These are phyloP conservation scores for Suillus lakei DNA, from an alignment of 768 basidiomycete genomes.

Conservation along the genomic window DNA sequence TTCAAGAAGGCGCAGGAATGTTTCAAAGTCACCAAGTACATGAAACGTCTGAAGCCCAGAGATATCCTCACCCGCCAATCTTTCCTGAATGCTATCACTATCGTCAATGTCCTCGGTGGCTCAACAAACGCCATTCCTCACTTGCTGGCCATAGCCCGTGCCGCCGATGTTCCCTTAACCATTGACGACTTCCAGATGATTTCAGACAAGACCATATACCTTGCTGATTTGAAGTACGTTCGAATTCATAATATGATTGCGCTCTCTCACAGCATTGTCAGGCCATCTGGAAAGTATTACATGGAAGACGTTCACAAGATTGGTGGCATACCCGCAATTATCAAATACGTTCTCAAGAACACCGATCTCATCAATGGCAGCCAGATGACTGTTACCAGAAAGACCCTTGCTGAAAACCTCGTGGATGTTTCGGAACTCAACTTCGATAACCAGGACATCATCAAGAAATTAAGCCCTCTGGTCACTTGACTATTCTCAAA, in stretches of 20 bases:
- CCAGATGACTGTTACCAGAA: constrained; percentile 90
- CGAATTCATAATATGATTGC: constrained; percentile 10
- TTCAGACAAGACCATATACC: constrained; percentile 79
- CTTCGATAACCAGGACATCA: constrained; percentile 77
- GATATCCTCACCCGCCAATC: constrained; percentile 72
- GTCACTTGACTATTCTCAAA: constrained; percentile 84
- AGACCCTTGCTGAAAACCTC: constrained; percentile 87
- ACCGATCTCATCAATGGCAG: constrained; percentile 81
- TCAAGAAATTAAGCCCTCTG: constrained; percentile 82
- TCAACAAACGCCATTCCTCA: constrained; percentile 91
- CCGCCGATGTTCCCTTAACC: constrained; percentile 71
- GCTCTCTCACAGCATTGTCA: constrained; percentile 27
- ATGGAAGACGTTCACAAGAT: constrained; percentile 91
- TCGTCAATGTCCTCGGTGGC: constrained; percentile 82
- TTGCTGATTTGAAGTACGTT: constrained; percentile 77
- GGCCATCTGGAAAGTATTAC: constrained; percentile 84
- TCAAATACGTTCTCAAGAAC: constrained; percentile 83
- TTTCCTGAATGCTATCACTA: constrained; percentile 84
- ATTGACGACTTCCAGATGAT: constrained; percentile 89
- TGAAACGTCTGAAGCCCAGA: constrained; percentile 81
- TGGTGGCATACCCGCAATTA: constrained; percentile 82
- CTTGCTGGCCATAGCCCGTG: constrained; percentile 82
- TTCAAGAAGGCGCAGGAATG: constrained; percentile 86
- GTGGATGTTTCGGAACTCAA: constrained; percentile 74
- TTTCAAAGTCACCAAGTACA: constrained; percentile 72